Base-by-base conservation (phyloP, 495 filamentous ascomycete species). In the Cetradonia linearis region DNA sequence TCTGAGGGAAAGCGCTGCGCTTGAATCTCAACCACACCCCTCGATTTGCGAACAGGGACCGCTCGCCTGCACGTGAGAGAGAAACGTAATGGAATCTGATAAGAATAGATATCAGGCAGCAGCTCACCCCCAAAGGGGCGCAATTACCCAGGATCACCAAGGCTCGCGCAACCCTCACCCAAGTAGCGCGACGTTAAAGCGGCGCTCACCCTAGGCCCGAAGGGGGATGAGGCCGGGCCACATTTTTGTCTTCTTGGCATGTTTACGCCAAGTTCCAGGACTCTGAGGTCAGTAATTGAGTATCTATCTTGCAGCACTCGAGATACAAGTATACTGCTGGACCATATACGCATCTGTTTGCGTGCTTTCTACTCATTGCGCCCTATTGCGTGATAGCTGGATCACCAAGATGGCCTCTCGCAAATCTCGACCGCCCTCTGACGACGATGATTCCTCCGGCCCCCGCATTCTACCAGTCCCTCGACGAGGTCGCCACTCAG, bases 381-480 rank as follows among this genome's bases (percentile, higher is more conserved):
- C 11, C 5, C 1, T 0, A 20, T 9, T 23, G 33, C 50, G 50
- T 18, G 50, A 11, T 4, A 33, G 14, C 33, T 34, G 28, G 18
- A 31, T 18, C 8, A 10, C 0, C 8, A 14, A 0, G n/a, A 64
- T 64, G 62, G 30, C 62, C 8, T 56, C 54, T 7, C 62, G 62
- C 38, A 57, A 36, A 34, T 64, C 62, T 1, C 40, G 62, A 3
- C 42, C 58, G 18, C 62, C 62, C 5, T 64, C 62, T 30, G 37
- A 34, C 28, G 50, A 59, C 23, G 50, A 40, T 10, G 58, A 49
- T 14, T 64, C 62, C 20, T 53, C 53, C 10, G 38, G 56, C 36
- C 44, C 59, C n/a, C 58, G 62, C 58, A 44, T 52, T 3, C 62
- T 58, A 18, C 42, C 62, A 9, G 20, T 40, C 0, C 62, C 52